Base-by-base conservation (phyloP, 129 eudicot species). In the Smallanthus sonchifolius region DNA sequence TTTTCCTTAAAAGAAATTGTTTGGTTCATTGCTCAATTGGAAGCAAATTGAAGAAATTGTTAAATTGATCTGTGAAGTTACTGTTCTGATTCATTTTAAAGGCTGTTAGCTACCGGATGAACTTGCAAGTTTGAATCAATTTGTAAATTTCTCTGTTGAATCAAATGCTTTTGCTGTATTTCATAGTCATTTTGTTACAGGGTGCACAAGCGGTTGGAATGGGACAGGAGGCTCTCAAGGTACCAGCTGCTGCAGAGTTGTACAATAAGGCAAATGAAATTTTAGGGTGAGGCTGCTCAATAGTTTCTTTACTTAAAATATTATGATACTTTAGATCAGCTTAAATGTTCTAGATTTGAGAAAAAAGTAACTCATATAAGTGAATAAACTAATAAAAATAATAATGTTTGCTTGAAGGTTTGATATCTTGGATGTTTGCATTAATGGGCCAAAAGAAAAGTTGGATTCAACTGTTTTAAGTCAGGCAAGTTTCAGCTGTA, bases 131-230 rank as follows among this genome's bases (percentile, higher is more conserved):
- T 28, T 40, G 10, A 30, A 57, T 40, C 15, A 10, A 28, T 64
- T 37, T 51, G 51, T 49, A 15, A 16, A 74, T 9, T 59, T 59
- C 6, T 44, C 16, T 45, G 35, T 7, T 15, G 7, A 47, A 47
- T 63, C 61, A 4, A 17, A 42, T 59, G 32, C 36, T 9, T 75
- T 49, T 49, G 49, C 47, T 38, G 37, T 4, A 51, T 13, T 16
- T 59, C 40, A 42, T 70, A 65, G 61, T 35, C 67, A 45, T 57
- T 47, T 64, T 70, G 65, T 65, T 85, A 16, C 81, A 92, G 98
- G 98, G 98, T 78, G 98, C 98, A 80, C 98, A 92, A 90, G 80
- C 89, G 24, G 96, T 92, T 81, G 98, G 98, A 71, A 93, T 93
- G 98, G 98, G 98, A 13, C 77, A 80, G 48, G 95, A 90, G 75